phyloP scores from a whole-genome alignment of 2,329 filamentous ascomycete genomes.

The Lachnellula cervina region DNA sequence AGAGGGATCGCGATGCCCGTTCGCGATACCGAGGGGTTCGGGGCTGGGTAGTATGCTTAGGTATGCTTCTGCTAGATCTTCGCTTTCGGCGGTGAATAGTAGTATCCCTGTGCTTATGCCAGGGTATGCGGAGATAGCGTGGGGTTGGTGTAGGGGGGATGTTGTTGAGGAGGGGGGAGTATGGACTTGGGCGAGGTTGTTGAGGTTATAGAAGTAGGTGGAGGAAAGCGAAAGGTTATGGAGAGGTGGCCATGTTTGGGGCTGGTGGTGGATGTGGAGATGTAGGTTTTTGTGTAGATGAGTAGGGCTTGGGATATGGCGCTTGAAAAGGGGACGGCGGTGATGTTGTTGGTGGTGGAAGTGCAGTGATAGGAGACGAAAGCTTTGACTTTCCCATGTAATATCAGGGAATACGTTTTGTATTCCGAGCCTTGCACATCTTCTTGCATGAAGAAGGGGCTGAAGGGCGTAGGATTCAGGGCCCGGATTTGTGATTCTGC shows the following conservation, averaged over 20 bases:
- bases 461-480: not conserved
- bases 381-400: not conserved
- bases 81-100: constrained; percentile 46
- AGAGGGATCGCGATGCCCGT: constrained; percentile 4
- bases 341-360: not conserved
- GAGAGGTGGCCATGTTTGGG: not conserved
- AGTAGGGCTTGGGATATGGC: not conserved
- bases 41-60: constrained; percentile 38
- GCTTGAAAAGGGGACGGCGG: not conserved
- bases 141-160: too few relatives aligned
- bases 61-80: constrained; percentile 43
- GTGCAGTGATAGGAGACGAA: not conserved
- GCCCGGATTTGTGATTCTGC: not conserved
- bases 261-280: not conserved
- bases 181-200: too few relatives aligned
- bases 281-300: not conserved
- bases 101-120: constrained; percentile 45
- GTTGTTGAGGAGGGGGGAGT: too few relatives aligned
- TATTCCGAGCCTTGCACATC: not conserved
- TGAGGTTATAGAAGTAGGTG: not conserved
- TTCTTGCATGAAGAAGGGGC: not conserved
- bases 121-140: not conserved
- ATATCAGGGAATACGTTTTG: not conserved
- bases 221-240: not conserved
- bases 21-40: not conserved